Conservation (phyloP, 768 basidiomycete species). For the Panaeolus cyanescens region DNA sequence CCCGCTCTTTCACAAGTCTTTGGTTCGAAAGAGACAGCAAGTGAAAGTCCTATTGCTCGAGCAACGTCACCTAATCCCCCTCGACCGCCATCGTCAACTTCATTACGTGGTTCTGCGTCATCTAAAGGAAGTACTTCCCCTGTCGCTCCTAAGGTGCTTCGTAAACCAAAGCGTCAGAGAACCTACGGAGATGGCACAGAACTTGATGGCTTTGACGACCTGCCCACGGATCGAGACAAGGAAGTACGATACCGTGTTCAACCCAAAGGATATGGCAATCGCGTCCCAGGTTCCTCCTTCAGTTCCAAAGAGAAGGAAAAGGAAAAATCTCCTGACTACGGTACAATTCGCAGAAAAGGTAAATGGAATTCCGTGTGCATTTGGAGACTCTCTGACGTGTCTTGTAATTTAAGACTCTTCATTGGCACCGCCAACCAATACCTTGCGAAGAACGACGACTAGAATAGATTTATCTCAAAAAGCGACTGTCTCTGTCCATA, state of each 20-base stretch:
- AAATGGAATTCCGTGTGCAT: constrained; percentile 36
- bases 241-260: constrained; percentile 75
- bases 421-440: constrained; percentile 47
- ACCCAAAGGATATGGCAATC: constrained; percentile 67
- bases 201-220: constrained; percentile 84
- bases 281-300: constrained; percentile 58
- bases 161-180: constrained; percentile 74
- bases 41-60: constrained; percentile 37
- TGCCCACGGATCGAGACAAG: constrained; percentile 83
- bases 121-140: constrained; percentile 29
- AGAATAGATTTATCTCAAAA: constrained; percentile 55
- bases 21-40: constrained; percentile 39
- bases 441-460: constrained; percentile 56
- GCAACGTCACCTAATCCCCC: constrained; percentile 61
- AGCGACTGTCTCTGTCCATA: constrained; percentile 19
- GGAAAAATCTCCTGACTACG: constrained; percentile 45
- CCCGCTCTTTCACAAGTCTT: constrained; percentile 81
- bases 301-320: constrained; percentile 33
- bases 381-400: constrained; percentile 16
- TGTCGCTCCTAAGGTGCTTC: constrained; percentile 64
- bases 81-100: constrained; percentile 60
- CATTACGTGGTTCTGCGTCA: constrained; percentile 33
- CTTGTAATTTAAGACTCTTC: constrained; percentile 21
- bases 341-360: constrained; percentile 58
- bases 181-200: constrained; percentile 90